Evolutionary conservation across 2,329 filamentous ascomycete genomes (phyloP), one percentile per base, ranked within the genome.

Genomic region (Aureobasidium namibiae): DNA sequence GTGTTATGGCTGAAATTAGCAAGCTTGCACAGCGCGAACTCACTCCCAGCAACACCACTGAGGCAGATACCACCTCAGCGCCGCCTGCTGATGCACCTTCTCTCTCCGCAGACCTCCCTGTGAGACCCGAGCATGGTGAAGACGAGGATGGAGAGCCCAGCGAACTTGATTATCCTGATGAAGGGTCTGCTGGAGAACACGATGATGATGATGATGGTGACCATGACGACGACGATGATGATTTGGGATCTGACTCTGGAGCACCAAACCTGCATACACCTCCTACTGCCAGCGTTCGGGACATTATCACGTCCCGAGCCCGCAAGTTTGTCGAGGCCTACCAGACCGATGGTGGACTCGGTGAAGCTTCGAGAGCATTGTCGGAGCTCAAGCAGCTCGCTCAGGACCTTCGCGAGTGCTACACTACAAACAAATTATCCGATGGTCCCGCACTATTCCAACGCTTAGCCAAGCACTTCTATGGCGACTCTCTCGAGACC

Each of bases 1-100:
- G 94, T 36, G 94, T 99, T 44, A 92, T 97, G 65, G 81, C 88
- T 1, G 92, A 99, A 71, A 95, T 99, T 54, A 81, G 85, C 31
- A 92, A 91, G 68, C 78, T 99, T 33, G 87, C 90, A 0, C 80
- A 80, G 59, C 74, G 54, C 72, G 61, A 67, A 8, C 44, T 72
- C 24, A 56, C 59, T 14, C 33, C 48, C 18, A n/a, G n/a, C 9
- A 50, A 61, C 31, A 34, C 41, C 21, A 52, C 29, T 11, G 45
- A 52, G 31, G 66, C 67, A 42, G 54, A 59, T 9, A 48, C 65
- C 13, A 45, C 23, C 3, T 48, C 63, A 34, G 41, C 61, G 18
- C 61, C 63, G 6, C 42, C 24, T 14, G 42, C 29, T 14, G 41
- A 48, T 46, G 59, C 48, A 16, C 41, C 58, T 10, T 33, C 59